Percentiles rank a stretch among this genome's conserved stretches.
These are phyloP conservation scores for Citrullus mucosospermus DNA, from an alignment of 306 rosid species.

Conservation along the genomic window DNA sequence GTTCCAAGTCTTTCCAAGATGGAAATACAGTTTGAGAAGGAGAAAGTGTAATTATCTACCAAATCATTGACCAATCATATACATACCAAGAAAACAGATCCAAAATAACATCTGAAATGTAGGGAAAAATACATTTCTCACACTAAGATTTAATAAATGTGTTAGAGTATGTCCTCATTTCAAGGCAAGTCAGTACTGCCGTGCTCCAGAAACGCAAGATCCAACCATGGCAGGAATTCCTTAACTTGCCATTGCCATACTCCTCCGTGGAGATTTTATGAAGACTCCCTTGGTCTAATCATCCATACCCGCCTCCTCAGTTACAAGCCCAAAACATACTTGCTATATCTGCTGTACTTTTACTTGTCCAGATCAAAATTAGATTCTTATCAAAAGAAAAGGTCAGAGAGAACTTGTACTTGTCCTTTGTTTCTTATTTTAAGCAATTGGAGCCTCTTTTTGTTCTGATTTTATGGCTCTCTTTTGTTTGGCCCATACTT, in stretches of 20 bases:
- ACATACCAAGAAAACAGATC: background rate
- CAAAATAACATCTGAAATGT: background rate
- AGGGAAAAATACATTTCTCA: background rate
- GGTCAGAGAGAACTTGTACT: background rate
- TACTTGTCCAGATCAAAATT: background rate
- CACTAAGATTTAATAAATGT: background rate
- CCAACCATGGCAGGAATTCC: background rate
- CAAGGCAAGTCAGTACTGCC: background rate
- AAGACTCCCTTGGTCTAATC: background rate
- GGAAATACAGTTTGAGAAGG: background rate
- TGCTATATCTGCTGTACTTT: background rate
- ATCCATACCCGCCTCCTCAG: background rate
- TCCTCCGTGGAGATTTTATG: too few species aligned
- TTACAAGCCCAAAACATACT: background rate
- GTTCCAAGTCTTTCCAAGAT: background rate
- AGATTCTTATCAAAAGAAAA: background rate
- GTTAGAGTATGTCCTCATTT: background rate
- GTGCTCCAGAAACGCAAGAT: background rate
- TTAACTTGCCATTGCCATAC: background rate
- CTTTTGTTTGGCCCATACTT: background rate
- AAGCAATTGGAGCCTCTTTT: background rate
- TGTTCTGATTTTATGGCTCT: background rate
- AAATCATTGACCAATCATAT: background rate
- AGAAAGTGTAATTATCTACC: background rate
- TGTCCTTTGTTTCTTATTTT: background rate